phyloP scores from a whole-genome alignment of 139 green algal genomes.

The Coccomyxa sp. region DNA sequence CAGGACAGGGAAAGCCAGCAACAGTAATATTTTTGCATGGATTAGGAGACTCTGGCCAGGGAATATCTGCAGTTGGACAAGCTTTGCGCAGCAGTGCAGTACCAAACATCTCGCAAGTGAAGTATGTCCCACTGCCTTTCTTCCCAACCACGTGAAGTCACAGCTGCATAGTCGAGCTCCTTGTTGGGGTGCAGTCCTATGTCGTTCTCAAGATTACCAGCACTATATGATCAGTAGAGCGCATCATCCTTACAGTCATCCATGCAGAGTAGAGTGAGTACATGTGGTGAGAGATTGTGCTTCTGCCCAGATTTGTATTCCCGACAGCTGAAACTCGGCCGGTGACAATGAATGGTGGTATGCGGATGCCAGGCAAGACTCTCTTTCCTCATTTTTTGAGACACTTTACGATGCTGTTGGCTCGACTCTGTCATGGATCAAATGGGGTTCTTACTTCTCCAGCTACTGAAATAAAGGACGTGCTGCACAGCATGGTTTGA shows the following conservation, averaged over 20 bases:
- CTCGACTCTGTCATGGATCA: neutral
- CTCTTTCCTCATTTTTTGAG: neutral
- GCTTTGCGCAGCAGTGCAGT: conserved; percentile 19
- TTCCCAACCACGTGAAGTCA: neutral
- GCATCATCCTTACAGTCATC: neutral
- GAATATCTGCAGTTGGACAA: conserved; percentile 37
- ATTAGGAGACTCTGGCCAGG: conserved; percentile 58
- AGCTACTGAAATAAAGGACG: neutral
- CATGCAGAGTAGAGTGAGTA: neutral
- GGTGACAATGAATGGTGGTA: conserved; percentile 16
- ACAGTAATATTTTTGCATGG: conserved; percentile 55
- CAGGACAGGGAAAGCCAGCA: conserved; percentile 7
- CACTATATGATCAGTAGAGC: no score
- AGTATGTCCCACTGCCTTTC: neutral
- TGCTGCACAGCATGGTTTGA: neutral
- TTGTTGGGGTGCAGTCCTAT: no score
- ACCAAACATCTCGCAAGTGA: neutral
- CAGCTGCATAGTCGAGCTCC: no score
- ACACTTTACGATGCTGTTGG: neutral
- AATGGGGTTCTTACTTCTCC: neutral
- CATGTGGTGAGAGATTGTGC: neutral
- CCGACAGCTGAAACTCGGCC: conserved; percentile 12
- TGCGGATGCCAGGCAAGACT: conserved; percentile 8
- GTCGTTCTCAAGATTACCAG: no score
- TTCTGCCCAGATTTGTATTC: neutral